These are phyloP conservation scores for Fusarium tjaetaba DNA, from an alignment of 2,329 filamentous ascomycete genomes.

Conservation along the genomic window DNA sequence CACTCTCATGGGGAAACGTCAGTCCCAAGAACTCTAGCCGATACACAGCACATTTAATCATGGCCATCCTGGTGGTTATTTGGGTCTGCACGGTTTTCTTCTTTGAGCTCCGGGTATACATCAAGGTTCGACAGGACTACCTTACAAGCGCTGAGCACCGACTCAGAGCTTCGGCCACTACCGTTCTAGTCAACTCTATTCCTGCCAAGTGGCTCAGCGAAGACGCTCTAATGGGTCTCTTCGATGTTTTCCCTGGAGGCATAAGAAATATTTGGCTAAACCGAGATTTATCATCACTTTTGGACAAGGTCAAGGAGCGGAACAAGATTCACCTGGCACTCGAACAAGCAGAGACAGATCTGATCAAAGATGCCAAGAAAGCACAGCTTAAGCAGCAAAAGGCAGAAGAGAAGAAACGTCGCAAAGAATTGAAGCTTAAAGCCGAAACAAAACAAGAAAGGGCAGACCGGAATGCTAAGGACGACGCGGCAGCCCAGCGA, in stretches of 20 bases:
- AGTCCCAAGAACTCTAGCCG: conserved; percentile 69
- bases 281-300: conserved; percentile 82
- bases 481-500: conserved; percentile 60
- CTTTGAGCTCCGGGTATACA: conserved; percentile 84
- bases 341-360: conserved; percentile 56
- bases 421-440: too few species aligned
- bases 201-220: conserved; percentile 90
- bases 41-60: conserved; percentile 85
- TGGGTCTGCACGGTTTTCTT: conserved; percentile 93
- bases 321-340: too few species aligned
- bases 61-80: conserved; percentile 80
- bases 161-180: conserved; percentile 91
- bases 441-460: conserved; percentile 50
- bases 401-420: conserved; percentile 66
- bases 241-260: conserved; percentile 95
- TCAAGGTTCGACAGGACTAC: conserved; percentile 93
- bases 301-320: conserved; percentile 75
- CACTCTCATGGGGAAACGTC: conserved; percentile 90
- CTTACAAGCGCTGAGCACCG: conserved; percentile 95
- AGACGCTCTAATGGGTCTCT: conserved; percentile 82
- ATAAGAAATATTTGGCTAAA: conserved; percentile 98
- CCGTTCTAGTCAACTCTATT: conserved; percentile 90
- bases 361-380: conserved; percentile 83
- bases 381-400: conserved; percentile 75
- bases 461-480: conserved; percentile 56